These are phyloP conservation scores for Leucocoprinus birnbaumii DNA, from an alignment of 768 basidiomycete species.

Conservation along the genomic window DNA sequence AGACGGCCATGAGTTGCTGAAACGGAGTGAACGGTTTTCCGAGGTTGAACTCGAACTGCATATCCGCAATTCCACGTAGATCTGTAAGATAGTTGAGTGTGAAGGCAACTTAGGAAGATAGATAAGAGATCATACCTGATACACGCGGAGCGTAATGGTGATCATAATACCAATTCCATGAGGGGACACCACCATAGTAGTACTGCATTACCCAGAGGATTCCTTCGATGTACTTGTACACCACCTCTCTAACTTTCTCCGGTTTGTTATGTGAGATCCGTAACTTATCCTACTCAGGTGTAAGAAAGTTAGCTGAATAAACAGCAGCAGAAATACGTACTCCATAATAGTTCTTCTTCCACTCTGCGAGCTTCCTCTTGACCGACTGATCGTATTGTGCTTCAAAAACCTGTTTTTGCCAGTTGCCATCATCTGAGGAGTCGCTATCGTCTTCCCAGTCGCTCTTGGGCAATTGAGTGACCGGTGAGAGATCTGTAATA, in stretches of 20 bases:
- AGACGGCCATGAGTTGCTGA: conserved; percentile 96
- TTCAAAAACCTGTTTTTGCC: conserved; percentile 76
- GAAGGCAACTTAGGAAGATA: conserved; percentile 1
- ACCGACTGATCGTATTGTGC: conserved; percentile 70
- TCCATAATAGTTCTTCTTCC: conserved; percentile 90
- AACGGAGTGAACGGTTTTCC: conserved; percentile 91
- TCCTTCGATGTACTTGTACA: conserved; percentile 86
- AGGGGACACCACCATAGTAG: conserved; percentile 97
- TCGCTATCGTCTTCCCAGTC: too few relatives aligned
- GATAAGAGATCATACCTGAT: conserved; percentile 57
- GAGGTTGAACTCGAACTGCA: conserved; percentile 84
- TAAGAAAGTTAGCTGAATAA: background rate
- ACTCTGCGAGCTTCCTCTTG: conserved; percentile 84
- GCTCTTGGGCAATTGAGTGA: too few relatives aligned
- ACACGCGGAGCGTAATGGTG: conserved; percentile 98
- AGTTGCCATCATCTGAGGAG: conserved; percentile 50
- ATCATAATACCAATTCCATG: conserved; percentile 99
- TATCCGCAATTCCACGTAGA: conserved; percentile 68
- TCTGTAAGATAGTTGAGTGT: conserved; percentile 25
- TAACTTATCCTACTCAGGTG: conserved; percentile 81
- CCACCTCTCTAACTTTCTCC: conserved; percentile 64
- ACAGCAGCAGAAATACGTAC: conserved; percentile 35
- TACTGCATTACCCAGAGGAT: conserved; percentile 99
- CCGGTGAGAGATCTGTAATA: conserved; percentile 35
- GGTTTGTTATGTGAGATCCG: conserved; percentile 74